Evolutionary conservation across 345 rosid genomes (phyloP), one percentile per base, ranked within the genome.

Genomic region (Citrus glauca): DNA sequence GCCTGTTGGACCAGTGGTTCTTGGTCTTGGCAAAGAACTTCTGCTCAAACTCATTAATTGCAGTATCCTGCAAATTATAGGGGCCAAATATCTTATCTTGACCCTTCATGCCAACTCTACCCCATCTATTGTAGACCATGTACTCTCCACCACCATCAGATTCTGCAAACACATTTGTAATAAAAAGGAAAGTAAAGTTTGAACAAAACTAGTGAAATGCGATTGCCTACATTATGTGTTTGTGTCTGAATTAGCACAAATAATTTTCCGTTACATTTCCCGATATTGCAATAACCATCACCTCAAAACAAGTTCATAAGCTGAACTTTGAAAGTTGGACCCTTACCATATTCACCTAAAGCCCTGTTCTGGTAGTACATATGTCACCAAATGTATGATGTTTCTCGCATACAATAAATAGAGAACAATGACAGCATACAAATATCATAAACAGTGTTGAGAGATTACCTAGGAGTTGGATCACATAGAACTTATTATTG

Each of bases 71-170:
- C 27, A 89, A 83, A 82, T 88, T 84, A 77, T 67, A 89, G 75
- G 98, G 97, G 38, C 97, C 97, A 71, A 79, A 85, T 79, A 90
- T 19, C 75, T 93, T 95, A 79, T 85, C 89, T 84, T 90, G 98
- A 79, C 98, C 98, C 86, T 87, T 91, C 25, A 88, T 83, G 62
- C 98, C 98, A 80, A 93, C 97, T 85, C 98, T 90, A 24, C 98
- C 98, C 98, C 98, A 95, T 87, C 94, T 92, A 66, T 68, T 79
- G 82, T 88, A 89, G 61, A 92, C 91, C 84, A 88, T 84, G 84
- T 87, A 95, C 77, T 87, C 72, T 56, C 89, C 88, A 37, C 87
- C 84, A 42, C 67, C 88, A 86, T 93, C 94, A 65, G 98, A 92
- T 81, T 91, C 98, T 95, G 93, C 82, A 75, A 70, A 76, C 3